These are phyloP conservation scores for Suillus hirtellus DNA, from an alignment of 768 basidiomycete genomes.

Conservation along the genomic window DNA sequence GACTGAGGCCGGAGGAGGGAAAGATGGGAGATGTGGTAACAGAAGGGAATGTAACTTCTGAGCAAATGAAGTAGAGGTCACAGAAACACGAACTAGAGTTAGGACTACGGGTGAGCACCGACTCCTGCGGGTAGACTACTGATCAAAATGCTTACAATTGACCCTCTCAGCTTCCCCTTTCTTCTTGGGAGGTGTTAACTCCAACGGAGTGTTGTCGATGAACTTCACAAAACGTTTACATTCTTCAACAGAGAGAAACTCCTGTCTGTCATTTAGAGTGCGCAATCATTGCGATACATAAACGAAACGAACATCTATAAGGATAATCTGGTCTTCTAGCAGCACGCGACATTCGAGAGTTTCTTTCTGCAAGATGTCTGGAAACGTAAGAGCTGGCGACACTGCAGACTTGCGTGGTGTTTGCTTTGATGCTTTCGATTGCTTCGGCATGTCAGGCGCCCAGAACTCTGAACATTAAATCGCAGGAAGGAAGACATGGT, in stretches of 20 bases:
- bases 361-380: constrained; percentile 44
- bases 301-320: constrained; percentile 51
- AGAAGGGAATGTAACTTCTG: constrained; percentile 48
- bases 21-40: constrained; percentile 57
- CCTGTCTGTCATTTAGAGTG: constrained; percentile 35
- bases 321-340: constrained; percentile 64
- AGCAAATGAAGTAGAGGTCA: constrained; percentile 61
- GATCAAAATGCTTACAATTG: constrained; percentile 51
- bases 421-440: constrained; percentile 5
- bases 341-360: constrained; percentile 47
- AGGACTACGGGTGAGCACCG: constrained; percentile 2
- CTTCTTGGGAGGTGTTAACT: constrained; percentile 71
- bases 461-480: background rate
- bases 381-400: constrained; percentile 36
- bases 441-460: constrained; percentile 10
- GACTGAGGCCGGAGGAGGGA: constrained; percentile 42
- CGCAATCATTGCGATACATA: too few relatives aligned
- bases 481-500: background rate
- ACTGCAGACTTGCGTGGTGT: background rate
- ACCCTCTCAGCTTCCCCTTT: constrained; percentile 70
- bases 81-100: constrained; percentile 57
- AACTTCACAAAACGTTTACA: constrained; percentile 61
- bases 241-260: constrained; percentile 57
- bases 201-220: constrained; percentile 59
- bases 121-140: background rate